Percentiles rank a stretch among this genome's conserved stretches.
Evolutionary conservation across 2,329 filamentous ascomycete genomes (phyloP).

Genomic region (Microsporum audouinii): DNA sequence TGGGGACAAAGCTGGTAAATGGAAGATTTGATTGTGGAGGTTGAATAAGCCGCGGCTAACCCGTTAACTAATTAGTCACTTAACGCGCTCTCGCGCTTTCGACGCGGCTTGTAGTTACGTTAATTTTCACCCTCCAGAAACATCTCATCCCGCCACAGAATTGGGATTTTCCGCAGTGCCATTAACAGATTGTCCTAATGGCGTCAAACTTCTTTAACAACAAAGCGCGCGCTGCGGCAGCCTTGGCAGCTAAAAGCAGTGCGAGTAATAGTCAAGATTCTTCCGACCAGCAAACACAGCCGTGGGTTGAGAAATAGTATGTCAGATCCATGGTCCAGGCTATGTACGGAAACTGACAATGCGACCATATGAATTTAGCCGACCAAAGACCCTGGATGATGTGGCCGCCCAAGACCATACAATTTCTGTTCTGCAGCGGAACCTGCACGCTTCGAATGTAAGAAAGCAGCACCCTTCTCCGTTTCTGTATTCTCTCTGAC

Average conservation of each 20-base stretch:
- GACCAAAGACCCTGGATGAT: slow-evolving; percentile 85
- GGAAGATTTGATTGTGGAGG: too few relatives aligned
- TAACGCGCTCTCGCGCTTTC: neutral
- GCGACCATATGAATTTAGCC: slow-evolving; percentile 42
- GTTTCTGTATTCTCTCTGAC: neutral
- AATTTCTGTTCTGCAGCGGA: slow-evolving; percentile 80
- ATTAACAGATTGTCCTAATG: slow-evolving; percentile 18
- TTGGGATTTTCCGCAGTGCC: neutral
- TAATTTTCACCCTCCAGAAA: neutral
- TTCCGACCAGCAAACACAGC: slow-evolving; percentile 54
- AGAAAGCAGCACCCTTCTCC: neutral
- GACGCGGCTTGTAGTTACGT: neutral
- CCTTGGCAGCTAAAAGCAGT: slow-evolving; percentile 56
- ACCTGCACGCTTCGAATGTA: slow-evolving; percentile 86
- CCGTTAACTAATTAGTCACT: neutral
- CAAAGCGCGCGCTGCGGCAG: slow-evolving; percentile 69
- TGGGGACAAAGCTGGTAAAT: too few relatives aligned
- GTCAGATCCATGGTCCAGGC: slow-evolving; percentile 8
- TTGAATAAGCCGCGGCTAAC: neutral
- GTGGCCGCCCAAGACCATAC: slow-evolving; percentile 97
- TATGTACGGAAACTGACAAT: neutral
- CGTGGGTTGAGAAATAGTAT: slow-evolving; percentile 99
- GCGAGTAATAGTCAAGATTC: slow-evolving; percentile 45
- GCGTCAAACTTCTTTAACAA: slow-evolving; percentile 92
- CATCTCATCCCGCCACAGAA: neutral